phyloP scores from a whole-genome alignment of 108 stramenopile genomes.

The Cyclotella baltica region DNA sequence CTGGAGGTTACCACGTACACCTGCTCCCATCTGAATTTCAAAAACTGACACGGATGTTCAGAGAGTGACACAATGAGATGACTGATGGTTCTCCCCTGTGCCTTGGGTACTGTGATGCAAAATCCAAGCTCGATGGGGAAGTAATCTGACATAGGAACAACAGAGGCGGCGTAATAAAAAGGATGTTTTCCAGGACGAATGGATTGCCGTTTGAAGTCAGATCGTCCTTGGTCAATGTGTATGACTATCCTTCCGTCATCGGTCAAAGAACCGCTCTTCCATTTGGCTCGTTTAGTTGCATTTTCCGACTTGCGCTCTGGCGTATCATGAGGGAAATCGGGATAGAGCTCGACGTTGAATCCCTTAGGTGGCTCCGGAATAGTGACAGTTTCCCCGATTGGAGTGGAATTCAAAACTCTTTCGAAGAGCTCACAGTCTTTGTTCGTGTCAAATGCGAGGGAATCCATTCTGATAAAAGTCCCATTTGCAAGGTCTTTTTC shows the following conservation, averaged over 20 bases:
- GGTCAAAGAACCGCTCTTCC: slow-evolving; percentile 1
- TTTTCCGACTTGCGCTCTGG: not conserved
- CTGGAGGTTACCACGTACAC: not conserved
- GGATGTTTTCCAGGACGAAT: not conserved
- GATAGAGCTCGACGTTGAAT: slow-evolving; percentile 21
- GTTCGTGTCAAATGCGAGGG: slow-evolving; percentile 9
- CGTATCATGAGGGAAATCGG: slow-evolving; percentile 1
- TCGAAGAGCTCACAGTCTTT: slow-evolving; percentile 5
- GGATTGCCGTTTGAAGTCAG: slow-evolving; percentile 1
- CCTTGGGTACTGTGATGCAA: slow-evolving; percentile 26
- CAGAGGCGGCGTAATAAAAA: slow-evolving; percentile 18
- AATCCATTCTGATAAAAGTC: not conserved
- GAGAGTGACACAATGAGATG: not conserved
- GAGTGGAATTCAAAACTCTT: not conserved
- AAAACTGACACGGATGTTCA: not conserved
- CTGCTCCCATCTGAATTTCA: not conserved
- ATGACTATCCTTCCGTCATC: slow-evolving; percentile 13
- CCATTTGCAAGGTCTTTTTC: slow-evolving; percentile 1
- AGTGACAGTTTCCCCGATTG: slow-evolving; percentile 14
- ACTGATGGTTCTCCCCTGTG: slow-evolving; percentile 2
- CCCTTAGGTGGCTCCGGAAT: slow-evolving; percentile 21
- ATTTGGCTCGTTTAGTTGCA: not conserved
- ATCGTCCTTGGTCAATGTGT: not conserved
- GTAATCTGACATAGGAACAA: slow-evolving; percentile 1
- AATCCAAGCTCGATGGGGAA: slow-evolving; percentile 25